Conservation (phyloP, 495 filamentous ascomycete genomes). For the Talaromyces nanjingensis region DNA sequence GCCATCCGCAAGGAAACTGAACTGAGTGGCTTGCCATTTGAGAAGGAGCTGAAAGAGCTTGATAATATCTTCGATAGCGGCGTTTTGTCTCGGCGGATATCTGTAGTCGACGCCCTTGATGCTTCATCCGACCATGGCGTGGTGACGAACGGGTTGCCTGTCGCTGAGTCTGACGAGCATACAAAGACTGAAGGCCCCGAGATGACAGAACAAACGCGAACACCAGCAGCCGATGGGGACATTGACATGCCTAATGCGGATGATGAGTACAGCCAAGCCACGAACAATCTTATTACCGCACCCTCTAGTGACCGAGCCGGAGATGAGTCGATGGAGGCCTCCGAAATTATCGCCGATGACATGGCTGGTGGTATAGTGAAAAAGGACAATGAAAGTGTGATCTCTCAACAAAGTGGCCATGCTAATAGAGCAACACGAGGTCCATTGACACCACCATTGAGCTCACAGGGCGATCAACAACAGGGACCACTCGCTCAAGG, state of each 20-base stretch:
- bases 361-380: conserved; percentile 14
- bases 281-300: not conserved
- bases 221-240: conserved; percentile 9
- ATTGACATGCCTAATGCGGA: not conserved
- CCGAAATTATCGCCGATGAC: conserved; percentile 9
- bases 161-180: conserved; percentile 12
- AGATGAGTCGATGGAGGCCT: not conserved
- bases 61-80: conserved; percentile 61
- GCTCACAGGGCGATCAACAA: conserved; percentile 39
- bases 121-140: conserved; percentile 21
- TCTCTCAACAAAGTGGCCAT: conserved; percentile 32
- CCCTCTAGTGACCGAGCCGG: conserved; percentile 1
- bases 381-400: conserved; percentile 24
- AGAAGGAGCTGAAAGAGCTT: conserved; percentile 64
- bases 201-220: conserved; percentile 6
- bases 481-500: conserved; percentile 57
- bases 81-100: conserved; percentile 39
- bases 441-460: conserved; percentile 39
- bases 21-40: conserved; percentile 59
- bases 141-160: conserved; percentile 12
- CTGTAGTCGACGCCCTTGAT: conserved; percentile 25
- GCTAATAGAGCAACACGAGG: conserved; percentile 15
- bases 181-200: not conserved
- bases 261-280: not conserved
- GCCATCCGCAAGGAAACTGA: conserved; percentile 75